Evolutionary conservation across 164 flowering plant species (phyloP).

Genomic region (Berberis thunbergii): DNA sequence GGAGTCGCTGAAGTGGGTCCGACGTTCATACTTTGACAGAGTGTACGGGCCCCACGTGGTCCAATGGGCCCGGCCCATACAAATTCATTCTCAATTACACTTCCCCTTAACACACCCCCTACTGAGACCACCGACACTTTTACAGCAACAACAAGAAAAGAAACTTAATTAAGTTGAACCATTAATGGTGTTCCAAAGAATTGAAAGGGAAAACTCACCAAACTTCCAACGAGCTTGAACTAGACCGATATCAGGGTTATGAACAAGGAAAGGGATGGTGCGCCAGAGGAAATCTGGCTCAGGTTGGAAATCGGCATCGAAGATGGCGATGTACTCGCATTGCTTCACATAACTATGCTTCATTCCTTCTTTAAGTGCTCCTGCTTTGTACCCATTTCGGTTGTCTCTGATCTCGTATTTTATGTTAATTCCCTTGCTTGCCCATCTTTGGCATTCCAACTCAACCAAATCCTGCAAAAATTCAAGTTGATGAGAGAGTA

Average conservation of each 20-base stretch:
- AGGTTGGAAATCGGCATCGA: conserved; percentile 96
- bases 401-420: conserved; percentile 76
- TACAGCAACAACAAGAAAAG: no score
- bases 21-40: neutral
- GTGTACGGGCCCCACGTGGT: neutral
- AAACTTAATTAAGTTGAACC: no score
- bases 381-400: conserved; percentile 87
- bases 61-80: neutral
- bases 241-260: conserved; percentile 69
- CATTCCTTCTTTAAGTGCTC: conserved; percentile 89
- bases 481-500: neutral
- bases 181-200: neutral
- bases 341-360: conserved; percentile 72
- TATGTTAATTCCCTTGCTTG: conserved; percentile 76
- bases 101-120: no score
- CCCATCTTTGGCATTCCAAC: conserved; percentile 79
- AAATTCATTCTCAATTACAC: neutral
- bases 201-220: conserved; percentile 37
- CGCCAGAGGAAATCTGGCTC: conserved; percentile 78
- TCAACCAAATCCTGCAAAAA: conserved; percentile 49
- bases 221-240: conserved; percentile 96
- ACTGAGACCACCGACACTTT: conserved; percentile 1
- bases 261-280: conserved; percentile 64
- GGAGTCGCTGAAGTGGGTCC: neutral
- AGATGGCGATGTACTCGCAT: conserved; percentile 80